Conservation (phyloP, 768 basidiomycete genomes). For the Lactarius evosmus region DNA sequence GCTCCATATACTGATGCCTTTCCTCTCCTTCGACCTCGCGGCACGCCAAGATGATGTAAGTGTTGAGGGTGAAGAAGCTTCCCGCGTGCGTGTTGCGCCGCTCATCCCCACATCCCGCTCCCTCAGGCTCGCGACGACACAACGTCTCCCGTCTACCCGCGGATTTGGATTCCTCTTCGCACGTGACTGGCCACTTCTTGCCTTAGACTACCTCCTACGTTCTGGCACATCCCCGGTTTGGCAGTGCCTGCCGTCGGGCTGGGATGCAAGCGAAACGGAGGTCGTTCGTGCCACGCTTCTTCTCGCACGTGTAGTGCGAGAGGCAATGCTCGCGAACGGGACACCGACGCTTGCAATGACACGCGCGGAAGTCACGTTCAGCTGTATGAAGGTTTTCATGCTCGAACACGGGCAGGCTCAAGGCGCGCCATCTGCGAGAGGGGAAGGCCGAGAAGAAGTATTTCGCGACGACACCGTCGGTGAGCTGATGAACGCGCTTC, state of each 20-base stretch:
- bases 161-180: slow-evolving; percentile 45
- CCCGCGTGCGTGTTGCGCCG: slow-evolving; percentile 46
- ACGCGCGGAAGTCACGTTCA: slow-evolving; percentile 61
- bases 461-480: slow-evolving; percentile 73
- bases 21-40: slow-evolving; percentile 49
- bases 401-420: slow-evolving; percentile 76
- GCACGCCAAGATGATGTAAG: slow-evolving; percentile 34
- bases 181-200: slow-evolving; percentile 64
- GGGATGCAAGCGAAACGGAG: slow-evolving; percentile 80
- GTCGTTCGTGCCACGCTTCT: slow-evolving; percentile 66
- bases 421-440: slow-evolving; percentile 33
- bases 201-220: slow-evolving; percentile 75
- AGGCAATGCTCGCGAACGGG: slow-evolving; percentile 43
- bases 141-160: slow-evolving; percentile 38
- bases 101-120: slow-evolving; percentile 49
- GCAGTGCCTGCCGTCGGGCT: slow-evolving; percentile 58
- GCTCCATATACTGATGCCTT: slow-evolving; percentile 53
- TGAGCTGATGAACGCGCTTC: slow-evolving; percentile 53
- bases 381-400: slow-evolving; percentile 94
- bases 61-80: neutral
- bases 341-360: slow-evolving; percentile 43
- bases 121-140: slow-evolving; percentile 55
- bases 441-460: slow-evolving; percentile 46
- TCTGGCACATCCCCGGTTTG: slow-evolving; percentile 75
- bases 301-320: slow-evolving; percentile 50